These are phyloP conservation scores for Plasmodium falciparum DNA, from an alignment of 169 alveolate genomes.

Conservation along the genomic window DNA sequence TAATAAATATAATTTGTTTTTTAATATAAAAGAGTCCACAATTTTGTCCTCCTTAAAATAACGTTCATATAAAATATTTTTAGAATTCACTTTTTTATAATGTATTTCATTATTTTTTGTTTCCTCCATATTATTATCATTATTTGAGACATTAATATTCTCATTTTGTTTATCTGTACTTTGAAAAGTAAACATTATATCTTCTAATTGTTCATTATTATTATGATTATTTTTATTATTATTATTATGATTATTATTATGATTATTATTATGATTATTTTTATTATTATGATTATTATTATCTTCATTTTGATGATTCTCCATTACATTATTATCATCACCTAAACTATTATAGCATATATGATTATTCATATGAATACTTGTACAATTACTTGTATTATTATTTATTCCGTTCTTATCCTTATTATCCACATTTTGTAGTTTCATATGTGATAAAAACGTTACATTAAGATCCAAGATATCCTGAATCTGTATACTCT, in stretches of 20 bases:
- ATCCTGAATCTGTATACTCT: constrained; percentile 46
- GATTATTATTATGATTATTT: background rate
- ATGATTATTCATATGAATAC: background rate
- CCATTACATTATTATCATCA: background rate
- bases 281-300: background rate
- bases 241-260: too few relatives aligned
- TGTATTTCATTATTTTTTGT: background rate
- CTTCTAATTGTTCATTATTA: too few relatives aligned
- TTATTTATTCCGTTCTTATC: background rate
- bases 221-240: too few relatives aligned
- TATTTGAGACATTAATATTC: background rate
- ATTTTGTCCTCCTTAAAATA: constrained; percentile 12
- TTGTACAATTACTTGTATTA: background rate
- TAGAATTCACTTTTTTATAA: background rate
- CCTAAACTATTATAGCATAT: too few relatives aligned
- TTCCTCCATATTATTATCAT: background rate
- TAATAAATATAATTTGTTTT: constrained; percentile 16
- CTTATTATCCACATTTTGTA: background rate
- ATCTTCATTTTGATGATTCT: background rate
- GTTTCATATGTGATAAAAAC: background rate
- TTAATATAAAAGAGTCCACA: constrained; percentile 27
- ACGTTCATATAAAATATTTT: background rate
- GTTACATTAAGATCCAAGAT: constrained; percentile 28
- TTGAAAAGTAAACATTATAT: too few relatives aligned
- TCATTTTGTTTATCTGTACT: too few relatives aligned